Percentiles rank a stretch among this genome's conserved stretches.
phyloP scores from a whole-genome alignment of 1,284 basidiomycete genomes.

The Boletellus deceptivus region DNA sequence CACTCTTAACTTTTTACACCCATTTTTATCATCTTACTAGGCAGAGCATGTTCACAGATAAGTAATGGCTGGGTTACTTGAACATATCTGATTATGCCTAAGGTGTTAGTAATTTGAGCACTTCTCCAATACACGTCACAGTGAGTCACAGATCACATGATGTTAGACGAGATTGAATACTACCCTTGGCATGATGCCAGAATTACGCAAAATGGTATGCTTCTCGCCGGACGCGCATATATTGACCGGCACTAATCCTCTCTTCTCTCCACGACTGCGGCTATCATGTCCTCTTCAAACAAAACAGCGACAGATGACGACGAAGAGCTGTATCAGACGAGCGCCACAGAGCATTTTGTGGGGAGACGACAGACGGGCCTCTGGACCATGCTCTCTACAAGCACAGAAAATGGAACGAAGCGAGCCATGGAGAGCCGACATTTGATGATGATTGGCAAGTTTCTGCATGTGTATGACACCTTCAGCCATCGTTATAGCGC shows the following conservation, averaged over 20 bases:
- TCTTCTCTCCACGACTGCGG: not conserved
- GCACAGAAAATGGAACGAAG: constrained; percentile 32
- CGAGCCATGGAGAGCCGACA: constrained; percentile 41
- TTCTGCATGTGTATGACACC: not conserved
- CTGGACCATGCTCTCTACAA: constrained; percentile 8
- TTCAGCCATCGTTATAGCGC: not conserved
- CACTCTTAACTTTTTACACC: too few species aligned
- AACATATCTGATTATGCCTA: too few species aligned
- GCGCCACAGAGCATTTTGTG: not conserved
- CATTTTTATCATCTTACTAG: too few species aligned
- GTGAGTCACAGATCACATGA: too few species aligned
- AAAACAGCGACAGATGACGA: not conserved
- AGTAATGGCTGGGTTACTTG: too few species aligned
- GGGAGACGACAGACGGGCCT: not conserved
- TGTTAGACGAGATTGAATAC: too few species aligned
- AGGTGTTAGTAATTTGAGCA: too few species aligned
- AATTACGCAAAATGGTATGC: not conserved
- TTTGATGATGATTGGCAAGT: constrained; percentile 44
- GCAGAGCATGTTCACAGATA: too few species aligned
- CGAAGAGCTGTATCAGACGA: not conserved
- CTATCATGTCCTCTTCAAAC: constrained; percentile 1
- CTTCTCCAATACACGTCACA: too few species aligned
- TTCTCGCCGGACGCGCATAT: not conserved
- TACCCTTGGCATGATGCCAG: not conserved
- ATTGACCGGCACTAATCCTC: too few species aligned